Evolutionary conservation across 2,329 filamentous ascomycete genomes (phyloP), one percentile per base, ranked within the genome.

Genomic region (Sclerotinia subarctica): DNA sequence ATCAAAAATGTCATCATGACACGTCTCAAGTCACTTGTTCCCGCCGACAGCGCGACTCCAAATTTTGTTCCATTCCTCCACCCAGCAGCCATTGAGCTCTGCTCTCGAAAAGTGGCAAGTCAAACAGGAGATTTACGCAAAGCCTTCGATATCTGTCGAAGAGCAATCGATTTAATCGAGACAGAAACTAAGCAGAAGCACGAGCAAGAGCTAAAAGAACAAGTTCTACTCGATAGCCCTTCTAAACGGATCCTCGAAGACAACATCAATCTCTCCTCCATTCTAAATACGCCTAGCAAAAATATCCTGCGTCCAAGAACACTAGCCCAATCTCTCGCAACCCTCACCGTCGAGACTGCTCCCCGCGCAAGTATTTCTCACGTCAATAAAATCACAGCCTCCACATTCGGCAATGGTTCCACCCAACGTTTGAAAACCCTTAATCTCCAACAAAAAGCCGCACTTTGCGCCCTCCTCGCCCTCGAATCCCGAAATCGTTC

Each of bases 401-500:
- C 92, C 5, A 91, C 93, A 1, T 97, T 99, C 79, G 92, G 91
- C 77, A 94, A 97, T 74, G 94, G 94, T 47, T 91, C 93, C 1
- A 87, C 85, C 17, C 93, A 97, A 74, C 88, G 95, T 68, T 86
- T 99, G 19, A 90, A 91, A 78, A 88, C 89, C 5, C 86, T 99
- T 68, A 99, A 98, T 77, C 84, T 99, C 2, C 96, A 99, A 77
- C 95, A 99, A 79, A 98, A 97, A 78, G 95, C 94, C 5, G 93
- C 94, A 0, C 84, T 99, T 13, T 99, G 95, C 80, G 88, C 94
- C 0, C 83, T 99, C 19, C 85, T 94, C 51, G 92, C 93, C 2
- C 87, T 95, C n/a, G 94, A 97, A 78, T 92, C 90, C 74, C 88
- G 88, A 71, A 90, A 86, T 72, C 83, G 87, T 60, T 81, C 81